Evolutionary conservation across 805 yeast species (phyloP).

Genomic region (Brettanomyces bruxellensis): DNA sequence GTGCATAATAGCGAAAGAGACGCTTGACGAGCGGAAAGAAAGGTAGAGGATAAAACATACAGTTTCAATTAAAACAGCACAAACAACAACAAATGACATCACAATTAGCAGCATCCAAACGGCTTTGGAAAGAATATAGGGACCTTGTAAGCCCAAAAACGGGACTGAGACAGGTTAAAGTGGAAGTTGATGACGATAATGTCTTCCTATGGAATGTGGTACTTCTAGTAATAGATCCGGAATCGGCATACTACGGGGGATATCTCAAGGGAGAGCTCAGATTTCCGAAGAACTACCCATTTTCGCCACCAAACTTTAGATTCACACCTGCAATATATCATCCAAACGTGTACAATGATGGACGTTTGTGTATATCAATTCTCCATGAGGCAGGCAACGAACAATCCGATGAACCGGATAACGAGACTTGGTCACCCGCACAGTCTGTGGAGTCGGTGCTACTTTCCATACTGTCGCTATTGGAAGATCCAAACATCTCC

Average conservation of each 20-base stretch:
- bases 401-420: slow-evolving; percentile 86
- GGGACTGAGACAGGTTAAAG: slow-evolving; percentile 32
- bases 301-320: slow-evolving; percentile 84
- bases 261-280: slow-evolving; percentile 89
- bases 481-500: slow-evolving; percentile 89
- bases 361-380: slow-evolving; percentile 87
- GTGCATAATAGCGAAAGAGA: too few species aligned
- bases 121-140: slow-evolving; percentile 85
- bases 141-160: slow-evolving; percentile 91
- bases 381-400: slow-evolving; percentile 82
- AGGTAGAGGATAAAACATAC: too few species aligned
- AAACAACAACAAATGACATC: slow-evolving; percentile 7
- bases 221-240: slow-evolving; percentile 84
- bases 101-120: slow-evolving; percentile 62
- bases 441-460: slow-evolving; percentile 92
- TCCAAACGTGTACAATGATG: slow-evolving; percentile 93
- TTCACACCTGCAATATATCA: slow-evolving; percentile 94
- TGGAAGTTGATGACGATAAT: slow-evolving; percentile 45
- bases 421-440: slow-evolving; percentile 92
- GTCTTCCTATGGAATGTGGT: slow-evolving; percentile 75
- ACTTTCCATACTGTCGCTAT: slow-evolving; percentile 78
- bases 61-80: too few species aligned
- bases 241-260: slow-evolving; percentile 89
- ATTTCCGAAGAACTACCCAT: slow-evolving; percentile 89
- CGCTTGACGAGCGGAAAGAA: too few species aligned